phyloP scores from a whole-genome alignment of 208 protist species.

The Ichthyophonus hoferi region DNA sequence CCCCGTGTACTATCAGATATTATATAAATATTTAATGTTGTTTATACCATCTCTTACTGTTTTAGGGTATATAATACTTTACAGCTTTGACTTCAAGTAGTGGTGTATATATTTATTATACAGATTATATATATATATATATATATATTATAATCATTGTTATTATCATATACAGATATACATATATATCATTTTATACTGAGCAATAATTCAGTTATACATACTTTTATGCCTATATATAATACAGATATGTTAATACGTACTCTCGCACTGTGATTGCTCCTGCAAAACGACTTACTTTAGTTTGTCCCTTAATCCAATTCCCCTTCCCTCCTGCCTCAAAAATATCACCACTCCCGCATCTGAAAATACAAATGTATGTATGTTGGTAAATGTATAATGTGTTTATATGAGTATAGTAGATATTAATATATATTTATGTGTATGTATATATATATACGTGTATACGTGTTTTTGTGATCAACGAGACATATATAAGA shows the following conservation, averaged over 20 bases:
- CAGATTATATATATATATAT: background rate
- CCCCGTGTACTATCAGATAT: too few species aligned
- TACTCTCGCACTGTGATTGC: too few species aligned
- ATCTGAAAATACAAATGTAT: background rate
- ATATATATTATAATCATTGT: background rate
- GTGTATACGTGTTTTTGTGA: background rate
- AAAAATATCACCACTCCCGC: conserved; percentile 49
- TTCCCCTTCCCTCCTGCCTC: conserved; percentile 56
- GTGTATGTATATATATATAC: background rate
- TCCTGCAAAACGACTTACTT: conserved; percentile 35
- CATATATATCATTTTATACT: background rate
- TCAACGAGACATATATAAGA: too few species aligned
- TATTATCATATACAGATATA: background rate
- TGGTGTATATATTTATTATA: background rate
- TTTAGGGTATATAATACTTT: background rate
- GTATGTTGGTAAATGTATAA: background rate
- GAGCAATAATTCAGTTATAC: background rate
- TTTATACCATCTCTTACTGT: too few species aligned
- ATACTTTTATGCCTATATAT: too few species aligned
- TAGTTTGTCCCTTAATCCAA: conserved; percentile 56
- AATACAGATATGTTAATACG: too few species aligned
- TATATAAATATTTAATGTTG: too few species aligned
- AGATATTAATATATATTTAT: background rate
- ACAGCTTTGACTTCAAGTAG: background rate
- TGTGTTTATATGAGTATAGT: too few species aligned